A percentile compares a stretch with the other conserved stretches of the same genome.
Evolutionary conservation across 192 early-diverging fungal genomes (phyloP).

Genomic region (Chytriomyces sp.): DNA sequence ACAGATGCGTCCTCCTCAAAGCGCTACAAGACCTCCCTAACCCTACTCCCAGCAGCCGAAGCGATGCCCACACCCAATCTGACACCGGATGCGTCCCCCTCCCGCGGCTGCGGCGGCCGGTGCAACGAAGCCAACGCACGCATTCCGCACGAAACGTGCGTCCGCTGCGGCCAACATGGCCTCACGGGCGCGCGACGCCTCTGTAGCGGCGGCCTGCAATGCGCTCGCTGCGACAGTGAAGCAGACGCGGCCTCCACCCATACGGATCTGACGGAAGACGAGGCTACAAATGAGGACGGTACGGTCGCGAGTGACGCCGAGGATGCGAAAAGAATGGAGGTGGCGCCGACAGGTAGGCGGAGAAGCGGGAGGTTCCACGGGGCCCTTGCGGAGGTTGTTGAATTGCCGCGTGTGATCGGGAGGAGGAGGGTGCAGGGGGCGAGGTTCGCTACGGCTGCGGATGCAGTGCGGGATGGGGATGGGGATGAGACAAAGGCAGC

Average conservation of each 20-base stretch:
- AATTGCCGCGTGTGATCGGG: neutral
- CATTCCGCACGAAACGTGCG: no score
- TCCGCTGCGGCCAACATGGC: no score
- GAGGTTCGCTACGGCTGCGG: no score
- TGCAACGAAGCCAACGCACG: neutral
- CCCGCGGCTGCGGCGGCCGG: neutral
- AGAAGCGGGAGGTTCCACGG: neutral
- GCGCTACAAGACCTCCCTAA: neutral
- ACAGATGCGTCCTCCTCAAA: no score
- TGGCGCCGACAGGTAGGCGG: neutral
- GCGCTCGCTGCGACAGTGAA: no score
- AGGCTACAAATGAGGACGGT: neutral
- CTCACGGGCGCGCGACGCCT: no score
- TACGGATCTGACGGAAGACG: neutral
- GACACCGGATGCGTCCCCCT: slow-evolving; percentile 1
- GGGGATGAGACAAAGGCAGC: no score
- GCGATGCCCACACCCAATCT: neutral
- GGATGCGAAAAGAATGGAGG: neutral
- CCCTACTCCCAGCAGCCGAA: neutral
- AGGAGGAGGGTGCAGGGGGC: neutral
- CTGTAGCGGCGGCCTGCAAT: no score
- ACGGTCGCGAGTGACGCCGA: neutral
- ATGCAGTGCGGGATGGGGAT: no score
- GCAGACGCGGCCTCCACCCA: no score
- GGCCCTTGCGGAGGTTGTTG: neutral